Evolutionary conservation across 805 yeast species (phyloP), one percentile per base, ranked within the genome.

Genomic region (Ogataea salicorniae): DNA sequence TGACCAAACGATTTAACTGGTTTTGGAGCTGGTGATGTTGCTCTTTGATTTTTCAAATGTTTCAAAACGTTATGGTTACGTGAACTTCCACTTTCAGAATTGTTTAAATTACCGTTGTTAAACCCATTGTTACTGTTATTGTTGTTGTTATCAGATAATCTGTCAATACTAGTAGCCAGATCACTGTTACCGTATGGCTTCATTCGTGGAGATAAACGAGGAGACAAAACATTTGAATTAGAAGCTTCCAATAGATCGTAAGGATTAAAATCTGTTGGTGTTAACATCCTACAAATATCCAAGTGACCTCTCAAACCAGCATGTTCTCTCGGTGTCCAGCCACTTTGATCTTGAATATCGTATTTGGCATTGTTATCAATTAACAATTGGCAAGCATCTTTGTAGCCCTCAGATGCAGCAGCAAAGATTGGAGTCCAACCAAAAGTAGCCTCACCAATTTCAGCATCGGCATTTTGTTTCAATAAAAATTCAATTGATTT

Each of bases 271-370:
- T 76, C 69, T 3, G 56, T 48, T 1, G 87, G 87, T 31, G 73
- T 73, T 46, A 92, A 69, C 58, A 79, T 56, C 45, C 79, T 79
- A 1, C 94, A 83, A 35, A 88, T 77, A 2, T 71, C 74, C 48
- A 91, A 68, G 63, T 90, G 95, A 5, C 98, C 98, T 57, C 97
- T 76, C 41, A 92, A 71, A 42, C 88, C 83, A 0, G 97, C 97
- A 65, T 92, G 98, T 60, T 92, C 98, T 82, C 89, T 82, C n/a
- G 98, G 96, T 17, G 89, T 80, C 98, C 98, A 92, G 0, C 97
- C 97, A 45, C 94, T 84, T 41, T 80, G 84, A 68, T 92, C 98
- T 16, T 77, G 73, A 26, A 72, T 66, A 39, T 77, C 75, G 48
- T 69, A 77, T 7, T 72, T 68, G 5, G 89, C 85, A 18, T 80